Conservation (phyloP, 139 green algal species). For the Pseudopediastrum boryanum region DNA sequence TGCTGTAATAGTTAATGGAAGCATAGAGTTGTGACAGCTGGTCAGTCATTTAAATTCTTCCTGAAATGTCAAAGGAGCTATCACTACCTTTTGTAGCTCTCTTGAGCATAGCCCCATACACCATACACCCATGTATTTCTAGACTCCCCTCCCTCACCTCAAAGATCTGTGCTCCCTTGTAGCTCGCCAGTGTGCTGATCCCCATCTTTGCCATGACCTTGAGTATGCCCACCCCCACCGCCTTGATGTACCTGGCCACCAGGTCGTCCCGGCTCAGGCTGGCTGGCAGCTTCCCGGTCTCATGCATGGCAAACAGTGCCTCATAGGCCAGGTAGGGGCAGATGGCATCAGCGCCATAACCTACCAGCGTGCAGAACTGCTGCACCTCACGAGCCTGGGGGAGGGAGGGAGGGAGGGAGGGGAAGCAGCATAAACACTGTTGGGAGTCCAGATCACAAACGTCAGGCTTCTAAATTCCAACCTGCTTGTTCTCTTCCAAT, state of each 20-base stretch:
- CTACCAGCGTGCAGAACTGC: slow-evolving; percentile 93
- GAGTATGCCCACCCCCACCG: slow-evolving; percentile 60
- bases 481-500: no score
- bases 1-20: no score
- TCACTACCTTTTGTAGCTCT: no score
- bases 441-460: no score
- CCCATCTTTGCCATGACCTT: slow-evolving; percentile 97
- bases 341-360: slow-evolving; percentile 92
- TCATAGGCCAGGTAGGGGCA: slow-evolving; percentile 96
- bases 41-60: no score
- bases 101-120: no score
- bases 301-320: slow-evolving; percentile 73
- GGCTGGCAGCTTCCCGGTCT: slow-evolving; percentile 65
- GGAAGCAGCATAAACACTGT: not conserved
- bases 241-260: slow-evolving; percentile 81
- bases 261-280: slow-evolving; percentile 58
- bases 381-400: slow-evolving; percentile 63
- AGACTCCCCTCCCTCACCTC: no score
- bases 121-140: no score
- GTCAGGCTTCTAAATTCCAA: no score
- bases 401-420: not conserved
- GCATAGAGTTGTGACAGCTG: no score
- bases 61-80: no score
- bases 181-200: slow-evolving; percentile 92
- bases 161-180: slow-evolving; percentile 99